phyloP scores from a whole-genome alignment of 1,284 basidiomycete genomes.

The Cryptococcus amylolentus region DNA sequence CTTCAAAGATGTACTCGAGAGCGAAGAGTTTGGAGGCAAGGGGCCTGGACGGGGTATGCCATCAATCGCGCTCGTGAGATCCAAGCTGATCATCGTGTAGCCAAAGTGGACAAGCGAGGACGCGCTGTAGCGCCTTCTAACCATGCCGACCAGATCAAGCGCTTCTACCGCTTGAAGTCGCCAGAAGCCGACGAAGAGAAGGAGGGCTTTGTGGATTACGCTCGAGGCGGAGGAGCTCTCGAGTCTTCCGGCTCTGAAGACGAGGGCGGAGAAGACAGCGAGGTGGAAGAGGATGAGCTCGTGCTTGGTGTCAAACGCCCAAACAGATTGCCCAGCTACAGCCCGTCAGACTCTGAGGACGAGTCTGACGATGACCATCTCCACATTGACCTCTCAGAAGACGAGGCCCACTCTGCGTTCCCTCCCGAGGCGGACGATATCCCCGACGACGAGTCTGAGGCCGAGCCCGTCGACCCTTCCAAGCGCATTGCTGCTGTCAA shows the following conservation, averaged over 20 bases:
- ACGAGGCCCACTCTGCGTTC: conserved; percentile 62
- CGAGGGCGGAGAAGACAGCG: conserved; percentile 55
- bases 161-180: conserved; percentile 70
- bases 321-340: conserved; percentile 10
- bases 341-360: conserved; percentile 44
- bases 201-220: conserved; percentile 64
- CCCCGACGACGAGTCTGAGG: conserved; percentile 41
- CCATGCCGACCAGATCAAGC: conserved; percentile 69
- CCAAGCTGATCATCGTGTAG: conserved; percentile 39
- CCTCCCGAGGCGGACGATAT: conserved; percentile 35
- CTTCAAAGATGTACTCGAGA: conserved; percentile 79
- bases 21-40: conserved; percentile 47
- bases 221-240: conserved; percentile 79
- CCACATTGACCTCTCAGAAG: conserved; percentile 58
- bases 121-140: conserved; percentile 66
- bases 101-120: conserved; percentile 88
- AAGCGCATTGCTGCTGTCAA: conserved; percentile 86
- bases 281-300: conserved; percentile 49
- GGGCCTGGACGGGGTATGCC: conserved; percentile 49
- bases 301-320: conserved; percentile 52
- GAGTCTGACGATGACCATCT: conserved; percentile 50
- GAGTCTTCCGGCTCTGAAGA: conserved; percentile 76
- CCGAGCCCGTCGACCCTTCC: conserved; percentile 52
- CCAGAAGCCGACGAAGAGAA: conserved; percentile 49
- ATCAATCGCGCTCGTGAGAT: neutral